Conservation (phyloP, 2,329 filamentous ascomycete genomes). For the Bipolaris victoriae region DNA sequence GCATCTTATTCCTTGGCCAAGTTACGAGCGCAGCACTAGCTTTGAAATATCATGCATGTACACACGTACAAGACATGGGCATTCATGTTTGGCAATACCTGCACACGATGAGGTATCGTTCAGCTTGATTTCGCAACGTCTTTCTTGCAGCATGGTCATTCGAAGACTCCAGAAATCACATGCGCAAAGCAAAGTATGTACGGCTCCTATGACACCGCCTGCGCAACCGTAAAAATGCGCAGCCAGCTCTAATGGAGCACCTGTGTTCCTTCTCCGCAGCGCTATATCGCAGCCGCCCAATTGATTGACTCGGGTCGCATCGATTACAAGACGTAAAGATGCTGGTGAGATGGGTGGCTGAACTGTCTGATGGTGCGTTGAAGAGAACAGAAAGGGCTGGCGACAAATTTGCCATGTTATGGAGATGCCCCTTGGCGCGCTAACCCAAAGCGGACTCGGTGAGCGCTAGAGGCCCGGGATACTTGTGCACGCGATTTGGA, state of each 20-base stretch:
- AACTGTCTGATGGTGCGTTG: conserved; percentile 51
- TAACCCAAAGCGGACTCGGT: not conserved
- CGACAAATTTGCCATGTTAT: conserved; percentile 33
- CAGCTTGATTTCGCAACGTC: too few relatives aligned
- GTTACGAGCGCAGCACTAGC: too few relatives aligned
- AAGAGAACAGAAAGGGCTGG: conserved; percentile 21
- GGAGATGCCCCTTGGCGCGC: conserved; percentile 12
- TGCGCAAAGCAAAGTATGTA: conserved; percentile 58
- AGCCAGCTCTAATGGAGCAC: conserved; percentile 77
- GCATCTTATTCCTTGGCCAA: too few relatives aligned
- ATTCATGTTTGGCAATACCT: not conserved
- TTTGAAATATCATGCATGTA: too few relatives aligned
- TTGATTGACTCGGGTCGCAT: conserved; percentile 36
- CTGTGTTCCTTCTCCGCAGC: conserved; percentile 62
- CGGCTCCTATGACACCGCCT: conserved; percentile 85
- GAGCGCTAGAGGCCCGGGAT: not conserved
- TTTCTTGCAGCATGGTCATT: not conserved
- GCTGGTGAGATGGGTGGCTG: conserved; percentile 46
- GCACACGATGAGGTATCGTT: not conserved
- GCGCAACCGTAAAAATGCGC: conserved; percentile 70
- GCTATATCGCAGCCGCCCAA: conserved; percentile 62
- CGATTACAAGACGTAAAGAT: conserved; percentile 49
- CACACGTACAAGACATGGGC: too few relatives aligned
- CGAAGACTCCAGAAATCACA: not conserved
- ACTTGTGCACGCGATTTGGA: not conserved